Evolutionary conservation across 306 rosid genomes (phyloP), one percentile per base, ranked within the genome.

Genomic region (Quercus engelmannii): DNA sequence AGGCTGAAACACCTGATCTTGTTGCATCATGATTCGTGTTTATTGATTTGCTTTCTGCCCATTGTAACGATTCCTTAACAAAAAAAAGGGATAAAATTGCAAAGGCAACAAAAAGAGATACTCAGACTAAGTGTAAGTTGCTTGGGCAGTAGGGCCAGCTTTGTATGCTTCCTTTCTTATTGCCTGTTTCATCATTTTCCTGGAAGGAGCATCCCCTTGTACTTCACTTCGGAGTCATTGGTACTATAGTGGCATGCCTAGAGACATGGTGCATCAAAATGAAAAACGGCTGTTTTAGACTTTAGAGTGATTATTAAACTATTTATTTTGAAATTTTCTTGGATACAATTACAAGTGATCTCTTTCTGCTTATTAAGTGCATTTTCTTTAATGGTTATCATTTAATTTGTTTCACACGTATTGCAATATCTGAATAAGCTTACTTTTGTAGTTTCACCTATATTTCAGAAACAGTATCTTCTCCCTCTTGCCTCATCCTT

Each of bases 1-100:
- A 96, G 91, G 99, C 98, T 1, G 99, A 96, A 86, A 96, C 99
- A 58, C 99, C 99, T 20, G 99, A 96, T 80, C 86, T 96, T 75
- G 91, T 96, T 64, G 99, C 98, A 33, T 86, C 96, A 9, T 96
- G 83, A 93, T 76, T 80, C 5, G 68, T 74, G 65, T 43, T 77
- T 38, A 1, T 84, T 38, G 70, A 20, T 64, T 73, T 79, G 78
- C 68, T 81, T 74, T 81, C 85, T 83, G 88, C 81, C 85, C 77
- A 55, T 68, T 89, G 93, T 88, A 91, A 86, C 87, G 79, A 75
- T 74, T 86, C 81, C 80, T 67, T 76, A 19, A 80, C 83, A 51
- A 28, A 76, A 78, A 71, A 73, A 41, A 2, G 76, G 78, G 79
- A 62, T 67, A 70, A 62, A 86, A 75, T 52, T 83, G 71, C 79